Evolutionary conservation across 345 rosid species (phyloP).

Genomic region (Mangifera indica): DNA sequence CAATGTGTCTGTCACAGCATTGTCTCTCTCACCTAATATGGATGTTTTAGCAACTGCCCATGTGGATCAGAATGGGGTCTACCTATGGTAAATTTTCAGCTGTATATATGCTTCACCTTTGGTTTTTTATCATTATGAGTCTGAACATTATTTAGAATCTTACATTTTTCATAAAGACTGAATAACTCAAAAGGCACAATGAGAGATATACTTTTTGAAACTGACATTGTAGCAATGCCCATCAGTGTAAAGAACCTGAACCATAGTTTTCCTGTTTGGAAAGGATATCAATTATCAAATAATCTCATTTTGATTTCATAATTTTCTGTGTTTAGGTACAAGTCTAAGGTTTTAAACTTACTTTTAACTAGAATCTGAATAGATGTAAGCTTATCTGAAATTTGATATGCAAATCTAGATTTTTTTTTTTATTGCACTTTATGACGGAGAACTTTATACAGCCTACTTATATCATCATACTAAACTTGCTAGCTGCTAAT

Average conservation of each 20-base stretch:
- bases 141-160: neutral
- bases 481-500: conserved; percentile 5
- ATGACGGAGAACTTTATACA: neutral
- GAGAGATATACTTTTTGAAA: neutral
- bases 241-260: neutral
- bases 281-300: too few relatives aligned
- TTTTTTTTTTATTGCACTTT: too few relatives aligned
- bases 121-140: conserved; percentile 2
- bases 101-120: conserved; percentile 8
- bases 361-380: too few relatives aligned
- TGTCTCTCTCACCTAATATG: conserved; percentile 94
- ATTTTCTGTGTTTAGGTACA: too few relatives aligned
- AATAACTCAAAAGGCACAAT: neutral
- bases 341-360: too few relatives aligned
- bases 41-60: conserved; percentile 89
- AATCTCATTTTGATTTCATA: too few relatives aligned
- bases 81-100: conserved; percentile 63
- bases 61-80: conserved; percentile 91
- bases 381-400: too few relatives aligned
- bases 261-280: neutral
- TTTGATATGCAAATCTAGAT: too few relatives aligned
- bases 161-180: conserved; percentile 3
- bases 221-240: neutral
- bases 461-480: neutral
- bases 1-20: conserved; percentile 76